A percentile compares a stretch with the other conserved stretches of the same genome.
Evolutionary conservation across 1,284 basidiomycete species (phyloP).

Genomic region (Ganoderma lucidum): DNA sequence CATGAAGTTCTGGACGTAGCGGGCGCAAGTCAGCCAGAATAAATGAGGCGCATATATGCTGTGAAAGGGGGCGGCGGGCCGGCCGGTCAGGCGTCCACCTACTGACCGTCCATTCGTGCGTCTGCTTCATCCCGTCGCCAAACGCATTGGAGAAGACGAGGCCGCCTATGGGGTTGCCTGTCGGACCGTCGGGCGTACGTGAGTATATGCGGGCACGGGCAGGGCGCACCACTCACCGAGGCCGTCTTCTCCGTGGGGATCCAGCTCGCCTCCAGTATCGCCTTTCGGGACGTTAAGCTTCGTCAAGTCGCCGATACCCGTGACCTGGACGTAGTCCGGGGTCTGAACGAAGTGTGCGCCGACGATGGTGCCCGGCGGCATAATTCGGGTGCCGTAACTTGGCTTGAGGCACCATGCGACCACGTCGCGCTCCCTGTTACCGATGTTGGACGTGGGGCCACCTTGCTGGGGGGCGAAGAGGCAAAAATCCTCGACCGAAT

Average conservation of each 20-base stretch:
- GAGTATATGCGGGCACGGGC: slow-evolving; percentile 48
- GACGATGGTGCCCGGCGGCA: slow-evolving; percentile 78
- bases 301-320: slow-evolving; percentile 72
- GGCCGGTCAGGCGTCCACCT: neutral
- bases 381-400: slow-evolving; percentile 73
- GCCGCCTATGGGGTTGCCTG: slow-evolving; percentile 74
- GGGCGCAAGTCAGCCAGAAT: neutral
- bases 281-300: slow-evolving; percentile 67
- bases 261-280: slow-evolving; percentile 69
- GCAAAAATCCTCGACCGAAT: slow-evolving; percentile 71
- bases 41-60: neutral
- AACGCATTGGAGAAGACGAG: slow-evolving; percentile 79
- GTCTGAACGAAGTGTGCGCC: slow-evolving; percentile 76
- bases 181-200: neutral
- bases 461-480: slow-evolving; percentile 63
- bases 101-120: slow-evolving; percentile 72
- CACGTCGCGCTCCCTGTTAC: slow-evolving; percentile 67
- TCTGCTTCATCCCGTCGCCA: slow-evolving; percentile 56
- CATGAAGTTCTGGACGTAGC: slow-evolving; percentile 58
- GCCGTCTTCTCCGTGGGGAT: slow-evolving; percentile 66
- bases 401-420: slow-evolving; percentile 76
- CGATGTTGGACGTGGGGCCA: slow-evolving; percentile 59
- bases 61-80: no score
- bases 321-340: slow-evolving; percentile 74
- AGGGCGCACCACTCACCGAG: slow-evolving; percentile 57